These are phyloP conservation scores for Rhizophora apiculata DNA, from an alignment of 345 rosid genomes.

Conservation along the genomic window DNA sequence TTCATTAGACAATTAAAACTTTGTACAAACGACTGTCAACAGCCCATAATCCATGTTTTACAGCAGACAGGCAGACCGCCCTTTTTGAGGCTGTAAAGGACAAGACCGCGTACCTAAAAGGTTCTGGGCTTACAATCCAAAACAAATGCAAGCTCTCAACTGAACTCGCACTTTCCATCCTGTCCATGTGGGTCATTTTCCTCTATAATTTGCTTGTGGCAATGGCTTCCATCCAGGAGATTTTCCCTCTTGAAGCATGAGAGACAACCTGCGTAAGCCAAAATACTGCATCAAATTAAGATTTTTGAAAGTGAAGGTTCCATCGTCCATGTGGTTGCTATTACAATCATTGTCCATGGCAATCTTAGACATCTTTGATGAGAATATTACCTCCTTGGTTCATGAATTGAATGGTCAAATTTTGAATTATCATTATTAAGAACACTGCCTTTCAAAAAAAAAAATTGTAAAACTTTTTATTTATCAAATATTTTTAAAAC, in stretches of 20 bases:
- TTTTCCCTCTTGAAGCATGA: not conserved
- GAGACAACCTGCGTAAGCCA: slow-evolving; percentile 10
- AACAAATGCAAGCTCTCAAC: not conserved
- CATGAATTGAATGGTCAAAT: not conserved
- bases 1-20: too few relatives aligned
- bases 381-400: not conserved
- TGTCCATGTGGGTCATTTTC: not conserved
- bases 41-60: too few relatives aligned
- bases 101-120: slow-evolving; percentile 2
- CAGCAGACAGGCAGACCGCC: too few relatives aligned
- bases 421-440: not conserved
- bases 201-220: not conserved
- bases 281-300: not conserved
- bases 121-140: not conserved
- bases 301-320: not conserved
- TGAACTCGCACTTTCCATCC: slow-evolving; percentile 17
- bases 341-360: not conserved
- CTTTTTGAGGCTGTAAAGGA: slow-evolving; percentile 1
- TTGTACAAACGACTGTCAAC: too few relatives aligned
- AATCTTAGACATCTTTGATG: not conserved
- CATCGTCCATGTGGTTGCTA: slow-evolving; percentile 15
- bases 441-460: too few relatives aligned
- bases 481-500: too few relatives aligned
- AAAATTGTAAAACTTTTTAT: too few relatives aligned
- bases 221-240: not conserved